Percentiles rank a stretch among this genome's conserved stretches.
Evolutionary conservation across 768 basidiomycete genomes (phyloP).

Genomic region (Xerocomellus amylosporus): DNA sequence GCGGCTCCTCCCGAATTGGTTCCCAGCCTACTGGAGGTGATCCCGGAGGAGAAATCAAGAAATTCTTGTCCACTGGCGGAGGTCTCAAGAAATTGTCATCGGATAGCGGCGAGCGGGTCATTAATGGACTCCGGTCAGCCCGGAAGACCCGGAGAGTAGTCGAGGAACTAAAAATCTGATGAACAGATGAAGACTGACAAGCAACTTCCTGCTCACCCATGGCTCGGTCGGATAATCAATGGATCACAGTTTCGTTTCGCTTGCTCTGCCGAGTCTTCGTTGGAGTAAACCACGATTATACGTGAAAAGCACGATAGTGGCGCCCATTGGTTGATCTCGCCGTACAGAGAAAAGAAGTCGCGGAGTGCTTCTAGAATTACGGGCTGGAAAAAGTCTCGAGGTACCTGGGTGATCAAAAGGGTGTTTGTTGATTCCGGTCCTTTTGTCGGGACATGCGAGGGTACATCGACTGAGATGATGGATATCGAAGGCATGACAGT

Average conservation of each 20-base stretch:
- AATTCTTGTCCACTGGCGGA: conserved; percentile 85
- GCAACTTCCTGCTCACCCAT: conserved; percentile 42
- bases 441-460: neutral
- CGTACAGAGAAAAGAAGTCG: conserved; percentile 72
- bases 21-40: conserved; percentile 99
- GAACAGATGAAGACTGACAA: conserved; percentile 4
- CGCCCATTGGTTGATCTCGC: conserved; percentile 87
- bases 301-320: conserved; percentile 79
- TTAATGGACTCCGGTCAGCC: conserved; percentile 66
- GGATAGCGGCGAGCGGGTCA: conserved; percentile 33
- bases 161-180: conserved; percentile 38
- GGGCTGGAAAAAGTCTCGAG: conserved; percentile 74
- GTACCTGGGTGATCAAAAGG: conserved; percentile 75
- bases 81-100: conserved; percentile 52
- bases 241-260: conserved; percentile 69
- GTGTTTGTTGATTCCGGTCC: conserved; percentile 63
- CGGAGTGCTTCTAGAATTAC: conserved; percentile 61
- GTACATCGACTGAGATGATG: conserved; percentile 20
- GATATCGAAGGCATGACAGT: conserved; percentile 29
- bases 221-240: conserved; percentile 52
- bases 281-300: conserved; percentile 76
- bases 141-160: conserved; percentile 67
- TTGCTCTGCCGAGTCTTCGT: conserved; percentile 58
- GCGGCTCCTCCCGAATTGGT: conserved; percentile 84
- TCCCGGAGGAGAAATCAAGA: conserved; percentile 96